These are phyloP conservation scores for Fulvia fulva DNA, from an alignment of 2,329 filamentous ascomycete genomes.

Conservation along the genomic window DNA sequence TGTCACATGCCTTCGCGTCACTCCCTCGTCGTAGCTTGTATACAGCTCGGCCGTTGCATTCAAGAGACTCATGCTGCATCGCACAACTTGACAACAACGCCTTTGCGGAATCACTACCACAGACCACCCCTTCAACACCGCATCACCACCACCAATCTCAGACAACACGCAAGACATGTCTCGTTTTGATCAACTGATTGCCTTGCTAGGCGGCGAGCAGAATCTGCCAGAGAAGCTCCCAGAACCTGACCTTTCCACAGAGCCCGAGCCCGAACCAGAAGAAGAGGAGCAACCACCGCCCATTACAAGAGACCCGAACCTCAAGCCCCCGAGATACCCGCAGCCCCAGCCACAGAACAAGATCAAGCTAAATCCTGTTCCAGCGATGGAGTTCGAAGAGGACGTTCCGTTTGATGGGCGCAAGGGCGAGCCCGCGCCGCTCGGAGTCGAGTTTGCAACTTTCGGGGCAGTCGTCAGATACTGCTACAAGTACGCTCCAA, in stretches of 20 bases:
- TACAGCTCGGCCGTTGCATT: neutral
- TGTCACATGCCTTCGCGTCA: neutral
- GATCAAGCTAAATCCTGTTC: neutral
- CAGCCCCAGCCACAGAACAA: neutral
- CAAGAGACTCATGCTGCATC: neutral
- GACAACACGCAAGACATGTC: neutral
- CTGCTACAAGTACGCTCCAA: constrained; percentile 56
- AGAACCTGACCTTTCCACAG: neutral
- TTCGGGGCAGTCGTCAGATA: constrained; percentile 53
- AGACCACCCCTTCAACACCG: neutral
- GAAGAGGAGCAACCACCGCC: constrained; percentile 5
- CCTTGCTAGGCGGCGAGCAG: neutral
- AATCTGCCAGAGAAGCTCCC: neutral
- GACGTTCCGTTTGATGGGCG: constrained; percentile 20
- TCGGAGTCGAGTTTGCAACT: constrained; percentile 37
- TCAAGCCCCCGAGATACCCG: neutral
- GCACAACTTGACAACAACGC: neutral
- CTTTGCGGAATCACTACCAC: neutral
- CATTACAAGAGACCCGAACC: neutral
- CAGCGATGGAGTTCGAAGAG: constrained; percentile 3
- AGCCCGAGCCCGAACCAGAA: neutral
- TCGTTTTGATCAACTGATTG: neutral
- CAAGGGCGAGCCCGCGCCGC: constrained; percentile 33
- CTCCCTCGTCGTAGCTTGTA: neutral
- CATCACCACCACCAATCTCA: neutral